Evolutionary conservation across 371 early-diverging fungal species (phyloP).

Genomic region (Mucor circinelloides): DNA sequence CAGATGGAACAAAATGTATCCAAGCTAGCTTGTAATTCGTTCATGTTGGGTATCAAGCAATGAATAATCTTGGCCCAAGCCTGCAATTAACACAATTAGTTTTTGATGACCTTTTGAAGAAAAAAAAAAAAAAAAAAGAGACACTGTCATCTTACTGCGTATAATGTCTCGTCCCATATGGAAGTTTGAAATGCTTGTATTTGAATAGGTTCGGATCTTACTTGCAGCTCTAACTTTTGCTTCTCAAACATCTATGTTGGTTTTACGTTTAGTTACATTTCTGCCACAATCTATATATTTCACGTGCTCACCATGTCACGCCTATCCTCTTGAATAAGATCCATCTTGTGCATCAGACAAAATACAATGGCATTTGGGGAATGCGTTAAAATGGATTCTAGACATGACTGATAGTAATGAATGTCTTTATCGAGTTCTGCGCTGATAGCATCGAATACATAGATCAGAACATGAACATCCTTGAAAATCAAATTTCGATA

Average conservation of each 20-base stretch:
- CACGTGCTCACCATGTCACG: conserved; percentile 58
- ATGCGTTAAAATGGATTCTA: conserved; percentile 81
- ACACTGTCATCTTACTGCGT: conserved; percentile 61
- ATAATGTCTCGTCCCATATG: conserved; percentile 96
- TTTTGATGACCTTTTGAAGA: neutral
- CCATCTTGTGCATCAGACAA: conserved; percentile 96
- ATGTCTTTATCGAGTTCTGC: conserved; percentile 88
- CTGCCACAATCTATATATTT: too few species aligned
- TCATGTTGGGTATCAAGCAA: conserved; percentile 90
- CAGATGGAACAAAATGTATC: conserved; percentile 77
- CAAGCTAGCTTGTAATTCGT: conserved; percentile 74
- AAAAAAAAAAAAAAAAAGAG: neutral
- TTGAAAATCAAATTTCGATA: conserved; percentile 92
- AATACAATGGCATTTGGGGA: conserved; percentile 90
- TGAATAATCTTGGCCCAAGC: conserved; percentile 97
- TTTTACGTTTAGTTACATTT: neutral
- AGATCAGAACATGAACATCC: conserved; percentile 95
- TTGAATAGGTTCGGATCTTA: conserved; percentile 71
- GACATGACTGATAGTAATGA: conserved; percentile 84
- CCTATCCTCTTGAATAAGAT: conserved; percentile 80
- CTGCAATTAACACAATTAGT: conserved; percentile 28
- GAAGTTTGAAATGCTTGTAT: conserved; percentile 87
- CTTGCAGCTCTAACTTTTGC: conserved; percentile 67
- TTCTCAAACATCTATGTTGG: conserved; percentile 64
- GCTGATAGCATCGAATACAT: conserved; percentile 95